These are phyloP conservation scores for Pseudocercospora eumusae DNA, from an alignment of 2,329 filamentous ascomycete species.

Conservation along the genomic window DNA sequence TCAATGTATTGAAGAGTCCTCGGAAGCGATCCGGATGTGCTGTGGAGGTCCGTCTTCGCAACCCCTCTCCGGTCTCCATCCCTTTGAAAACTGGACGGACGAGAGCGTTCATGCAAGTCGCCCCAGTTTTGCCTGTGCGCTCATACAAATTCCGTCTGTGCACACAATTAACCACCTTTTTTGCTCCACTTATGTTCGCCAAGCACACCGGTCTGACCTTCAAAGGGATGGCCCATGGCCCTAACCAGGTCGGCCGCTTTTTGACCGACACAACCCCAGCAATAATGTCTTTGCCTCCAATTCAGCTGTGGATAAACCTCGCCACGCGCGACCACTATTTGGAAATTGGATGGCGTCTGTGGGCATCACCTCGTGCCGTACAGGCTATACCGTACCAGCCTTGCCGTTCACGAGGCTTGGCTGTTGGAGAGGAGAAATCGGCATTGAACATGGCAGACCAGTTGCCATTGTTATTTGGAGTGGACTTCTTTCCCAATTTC, in stretches of 20 bases:
- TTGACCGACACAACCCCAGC: background rate
- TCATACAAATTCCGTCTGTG: too few species aligned
- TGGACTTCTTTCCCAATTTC: conserved; percentile 19
- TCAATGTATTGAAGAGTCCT: background rate
- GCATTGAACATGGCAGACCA: conserved; percentile 12
- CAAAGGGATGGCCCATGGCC: too few species aligned
- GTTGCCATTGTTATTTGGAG: conserved; percentile 8
- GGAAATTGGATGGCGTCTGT: background rate
- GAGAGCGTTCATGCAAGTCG: too few species aligned
- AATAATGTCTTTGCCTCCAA: too few species aligned
- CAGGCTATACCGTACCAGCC: background rate
- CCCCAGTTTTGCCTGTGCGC: too few species aligned
- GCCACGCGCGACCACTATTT: background rate
- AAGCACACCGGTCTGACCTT: too few species aligned
- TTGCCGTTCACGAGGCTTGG: background rate
- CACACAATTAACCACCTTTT: too few species aligned
- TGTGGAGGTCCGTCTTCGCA: background rate
- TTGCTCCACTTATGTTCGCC: too few species aligned
- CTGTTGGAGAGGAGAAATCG: background rate
- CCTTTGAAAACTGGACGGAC: too few species aligned
- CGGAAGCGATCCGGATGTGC: background rate
- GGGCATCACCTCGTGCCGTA: background rate
- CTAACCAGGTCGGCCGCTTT: background rate
- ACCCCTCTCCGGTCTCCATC: background rate
- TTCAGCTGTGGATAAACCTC: too few species aligned